These are phyloP conservation scores for Phaffomyces antillensis DNA, from an alignment of 805 yeast genomes.

Conservation along the genomic window DNA sequence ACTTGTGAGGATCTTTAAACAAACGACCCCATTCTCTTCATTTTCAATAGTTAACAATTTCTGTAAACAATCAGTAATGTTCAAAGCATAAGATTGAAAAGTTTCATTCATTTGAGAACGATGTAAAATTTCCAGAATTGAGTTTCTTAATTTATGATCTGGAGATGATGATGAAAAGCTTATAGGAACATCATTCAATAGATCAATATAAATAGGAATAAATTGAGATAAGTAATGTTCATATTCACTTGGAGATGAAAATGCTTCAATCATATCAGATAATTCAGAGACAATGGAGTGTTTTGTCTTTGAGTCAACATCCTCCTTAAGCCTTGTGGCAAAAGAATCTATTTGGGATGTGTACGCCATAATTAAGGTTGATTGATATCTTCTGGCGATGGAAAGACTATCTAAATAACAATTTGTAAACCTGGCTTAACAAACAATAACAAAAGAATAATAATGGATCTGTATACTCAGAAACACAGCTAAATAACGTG, in stretches of 20 bases:
- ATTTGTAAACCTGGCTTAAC: neutral
- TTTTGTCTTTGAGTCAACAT: constrained; percentile 50
- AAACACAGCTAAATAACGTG: too few species aligned
- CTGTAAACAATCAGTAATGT: constrained; percentile 53
- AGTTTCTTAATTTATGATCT: constrained; percentile 72
- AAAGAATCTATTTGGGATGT: constrained; percentile 56
- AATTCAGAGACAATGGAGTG: constrained; percentile 73
- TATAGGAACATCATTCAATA: constrained; percentile 64
- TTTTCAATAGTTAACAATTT: constrained; percentile 65
- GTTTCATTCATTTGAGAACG: constrained; percentile 79
- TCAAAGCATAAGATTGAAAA: constrained; percentile 61
- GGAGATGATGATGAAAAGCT: constrained; percentile 57
- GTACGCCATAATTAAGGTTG: constrained; percentile 26
- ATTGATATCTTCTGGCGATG: constrained; percentile 1
- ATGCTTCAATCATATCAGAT: constrained; percentile 79
- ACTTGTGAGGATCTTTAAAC: constrained; percentile 81
- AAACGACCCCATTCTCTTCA: constrained; percentile 90
- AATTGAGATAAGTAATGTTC: constrained; percentile 63
- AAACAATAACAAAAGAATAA: neutral
- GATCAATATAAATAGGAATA: constrained; percentile 60
- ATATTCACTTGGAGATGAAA: constrained; percentile 76
- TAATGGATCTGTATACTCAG: neutral
- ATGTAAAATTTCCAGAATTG: constrained; percentile 71
- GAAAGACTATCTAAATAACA: neutral
- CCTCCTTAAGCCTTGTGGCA: constrained; percentile 51